Conservation (phyloP, 345 rosid genomes). For the Eutrema heterophyllum region DNA sequence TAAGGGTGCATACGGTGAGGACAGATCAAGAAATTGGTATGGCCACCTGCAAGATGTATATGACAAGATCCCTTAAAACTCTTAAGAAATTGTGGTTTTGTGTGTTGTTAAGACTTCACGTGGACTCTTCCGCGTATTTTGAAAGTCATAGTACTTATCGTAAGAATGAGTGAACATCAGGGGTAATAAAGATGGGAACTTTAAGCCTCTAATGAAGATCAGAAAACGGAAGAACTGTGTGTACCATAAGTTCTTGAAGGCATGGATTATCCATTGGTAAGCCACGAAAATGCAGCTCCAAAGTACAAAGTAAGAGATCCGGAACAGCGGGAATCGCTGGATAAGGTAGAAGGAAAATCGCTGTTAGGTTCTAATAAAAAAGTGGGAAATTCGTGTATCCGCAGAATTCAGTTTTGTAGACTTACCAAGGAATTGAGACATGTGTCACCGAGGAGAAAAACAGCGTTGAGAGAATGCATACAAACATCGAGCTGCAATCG, state of each 20-base stretch:
- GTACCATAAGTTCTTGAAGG: conserved; percentile 34
- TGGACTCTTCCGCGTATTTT: background rate
- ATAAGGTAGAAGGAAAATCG: background rate
- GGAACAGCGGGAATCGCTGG: conserved; percentile 81
- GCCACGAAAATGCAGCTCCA: conserved; percentile 67
- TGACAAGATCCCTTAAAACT: background rate
- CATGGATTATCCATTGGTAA: conserved; percentile 89
- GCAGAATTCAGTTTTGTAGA: background rate
- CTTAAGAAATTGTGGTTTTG: background rate
- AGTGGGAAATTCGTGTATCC: background rate
- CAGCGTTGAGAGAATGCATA: conserved; percentile 86
- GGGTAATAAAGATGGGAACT: background rate
- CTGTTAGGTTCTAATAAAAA: background rate
- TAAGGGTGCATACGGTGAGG: conserved; percentile 47
- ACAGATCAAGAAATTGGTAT: conserved; percentile 77
- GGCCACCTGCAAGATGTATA: conserved; percentile 72
- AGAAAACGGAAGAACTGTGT: background rate
- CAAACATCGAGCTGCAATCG: conserved; percentile 59
- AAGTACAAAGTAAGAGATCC: conserved; percentile 65
- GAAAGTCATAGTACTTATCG: background rate
- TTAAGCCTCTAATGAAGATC: conserved; percentile 15
- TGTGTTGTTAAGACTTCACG: background rate
- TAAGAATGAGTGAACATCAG: background rate
- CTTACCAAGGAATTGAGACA: conserved; percentile 68
- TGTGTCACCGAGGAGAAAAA: conserved; percentile 77